Evolutionary conservation across 1,139 yeast species (phyloP).

Genomic region (Pichia sp.): DNA sequence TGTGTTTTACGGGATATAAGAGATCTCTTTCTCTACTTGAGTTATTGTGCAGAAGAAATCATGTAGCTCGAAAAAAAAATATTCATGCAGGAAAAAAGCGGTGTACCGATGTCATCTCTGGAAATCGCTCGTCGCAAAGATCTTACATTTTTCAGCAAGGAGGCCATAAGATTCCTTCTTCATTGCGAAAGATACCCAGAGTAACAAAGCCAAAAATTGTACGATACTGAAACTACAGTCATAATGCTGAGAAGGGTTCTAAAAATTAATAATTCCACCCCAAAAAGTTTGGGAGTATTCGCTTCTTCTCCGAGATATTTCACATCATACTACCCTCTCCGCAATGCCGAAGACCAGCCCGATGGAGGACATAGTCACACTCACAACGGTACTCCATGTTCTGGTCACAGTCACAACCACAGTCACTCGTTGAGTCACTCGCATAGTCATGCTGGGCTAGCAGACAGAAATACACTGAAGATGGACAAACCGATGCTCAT

Average conservation of each 20-base stretch:
- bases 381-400: conserved; percentile 11
- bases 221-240: no score
- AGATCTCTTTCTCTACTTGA: not conserved
- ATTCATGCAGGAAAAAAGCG: not conserved
- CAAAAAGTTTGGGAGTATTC: not conserved
- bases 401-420: conserved; percentile 9
- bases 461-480: conserved; percentile 27
- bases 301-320: not conserved
- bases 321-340: not conserved
- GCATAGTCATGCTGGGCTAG: conserved; percentile 9
- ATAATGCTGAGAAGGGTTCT: not conserved
- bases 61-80: not conserved
- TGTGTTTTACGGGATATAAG: not conserved
- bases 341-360: not conserved
- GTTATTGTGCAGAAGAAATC: not conserved
- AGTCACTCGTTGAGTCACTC: conserved; percentile 10
- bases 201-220: no score
- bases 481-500: conserved; percentile 71
- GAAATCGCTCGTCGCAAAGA: not conserved
- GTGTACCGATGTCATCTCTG: not conserved
- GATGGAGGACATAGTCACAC: conserved; percentile 8
- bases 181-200: no score
- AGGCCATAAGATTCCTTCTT: no score
- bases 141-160: not conserved
- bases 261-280: not conserved